These are phyloP conservation scores for Silene vulgaris DNA, from an alignment of 179 eudicot genomes.

Conservation along the genomic window DNA sequence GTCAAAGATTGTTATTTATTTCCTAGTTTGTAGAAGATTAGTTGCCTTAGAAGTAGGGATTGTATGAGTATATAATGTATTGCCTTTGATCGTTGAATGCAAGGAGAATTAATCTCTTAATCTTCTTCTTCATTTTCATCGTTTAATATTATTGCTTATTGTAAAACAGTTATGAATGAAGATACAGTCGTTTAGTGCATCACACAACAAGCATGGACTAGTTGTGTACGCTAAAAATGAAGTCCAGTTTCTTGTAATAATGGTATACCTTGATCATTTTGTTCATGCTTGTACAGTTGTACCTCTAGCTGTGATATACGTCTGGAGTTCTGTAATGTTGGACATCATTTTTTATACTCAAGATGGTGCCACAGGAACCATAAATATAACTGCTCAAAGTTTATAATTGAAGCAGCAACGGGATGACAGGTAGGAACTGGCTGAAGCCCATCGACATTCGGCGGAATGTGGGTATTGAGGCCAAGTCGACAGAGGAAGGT, in stretches of 20 bases:
- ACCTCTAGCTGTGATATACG: background rate
- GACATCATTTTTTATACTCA: background rate
- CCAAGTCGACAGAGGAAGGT: slow-evolving; percentile 10
- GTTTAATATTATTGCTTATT: no score
- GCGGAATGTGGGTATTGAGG: background rate
- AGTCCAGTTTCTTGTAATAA: background rate
- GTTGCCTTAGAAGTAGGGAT: no score
- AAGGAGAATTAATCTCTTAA: no score
- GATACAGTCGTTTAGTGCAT: background rate
- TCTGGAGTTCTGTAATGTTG: background rate
- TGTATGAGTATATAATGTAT: no score
- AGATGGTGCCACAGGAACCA: background rate
- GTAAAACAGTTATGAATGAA: background rate
- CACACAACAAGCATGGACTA: background rate
- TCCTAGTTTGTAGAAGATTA: no score
- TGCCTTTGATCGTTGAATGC: no score
- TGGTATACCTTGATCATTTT: slow-evolving; percentile 8
- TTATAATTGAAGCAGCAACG: background rate
- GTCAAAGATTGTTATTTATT: no score
- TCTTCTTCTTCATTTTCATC: no score
- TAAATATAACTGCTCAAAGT: background rate
- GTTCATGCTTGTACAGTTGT: background rate
- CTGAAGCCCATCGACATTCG: slow-evolving; percentile 24
- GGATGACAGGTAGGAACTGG: slow-evolving; percentile 11
- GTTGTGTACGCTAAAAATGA: background rate